Percentiles rank a stretch among this genome's conserved stretches.
phyloP scores from a whole-genome alignment of 1,284 basidiomycete genomes.

The Ustilago shanxiensis region DNA sequence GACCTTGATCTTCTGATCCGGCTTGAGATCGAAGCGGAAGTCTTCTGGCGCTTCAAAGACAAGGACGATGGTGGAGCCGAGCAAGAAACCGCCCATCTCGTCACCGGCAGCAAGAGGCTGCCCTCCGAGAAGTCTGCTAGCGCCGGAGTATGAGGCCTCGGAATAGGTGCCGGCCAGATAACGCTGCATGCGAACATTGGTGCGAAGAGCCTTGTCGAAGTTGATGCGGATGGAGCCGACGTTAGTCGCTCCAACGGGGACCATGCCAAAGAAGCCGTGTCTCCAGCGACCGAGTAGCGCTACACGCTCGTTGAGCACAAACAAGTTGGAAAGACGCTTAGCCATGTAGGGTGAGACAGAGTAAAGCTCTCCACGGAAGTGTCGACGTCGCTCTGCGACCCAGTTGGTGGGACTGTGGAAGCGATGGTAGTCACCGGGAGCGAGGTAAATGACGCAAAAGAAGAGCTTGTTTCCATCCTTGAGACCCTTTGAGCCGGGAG shows the following conservation, averaged over 20 bases:
- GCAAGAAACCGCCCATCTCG: conserved; percentile 96
- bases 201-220: conserved; percentile 83
- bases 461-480: conserved; percentile 81
- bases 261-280: conserved; percentile 96
- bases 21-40: conserved; percentile 84
- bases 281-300: conserved; percentile 96
- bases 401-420: conserved; percentile 96
- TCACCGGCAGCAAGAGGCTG: conserved; percentile 89
- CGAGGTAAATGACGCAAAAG: conserved; percentile 96
- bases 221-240: conserved; percentile 97
- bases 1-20: conserved; percentile 88
- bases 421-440: conserved; percentile 97
- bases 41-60: conserved; percentile 92
- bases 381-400: conserved; percentile 95
- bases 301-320: conserved; percentile 97
- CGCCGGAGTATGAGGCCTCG: conserved; percentile 77
- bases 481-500: conserved; percentile 52
- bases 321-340: conserved; percentile 88
- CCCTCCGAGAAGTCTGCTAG: conserved; percentile 78
- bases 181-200: conserved; percentile 62
- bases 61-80: conserved; percentile 95
- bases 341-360: conserved; percentile 97
- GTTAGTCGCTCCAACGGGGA: conserved; percentile 97
- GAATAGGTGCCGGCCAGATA: conserved; percentile 81
- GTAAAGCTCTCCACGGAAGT: conserved; percentile 97